These are phyloP conservation scores for Rhodotorula sp. DNA, from an alignment of 1,284 basidiomycete genomes.

Conservation along the genomic window DNA sequence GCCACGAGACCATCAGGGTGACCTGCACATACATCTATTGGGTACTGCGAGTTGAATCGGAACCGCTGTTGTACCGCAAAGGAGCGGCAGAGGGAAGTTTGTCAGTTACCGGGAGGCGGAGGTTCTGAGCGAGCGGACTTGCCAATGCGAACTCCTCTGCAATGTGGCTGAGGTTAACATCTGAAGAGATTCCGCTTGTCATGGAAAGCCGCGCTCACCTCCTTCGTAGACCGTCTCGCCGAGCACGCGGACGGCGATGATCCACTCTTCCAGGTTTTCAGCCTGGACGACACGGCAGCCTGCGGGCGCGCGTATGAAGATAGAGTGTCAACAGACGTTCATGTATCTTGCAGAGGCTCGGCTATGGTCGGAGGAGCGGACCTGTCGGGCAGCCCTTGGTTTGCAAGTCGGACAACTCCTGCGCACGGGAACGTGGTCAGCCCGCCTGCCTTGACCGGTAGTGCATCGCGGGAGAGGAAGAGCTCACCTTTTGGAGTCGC, in stretches of 20 bases:
- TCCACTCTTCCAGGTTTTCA: conserved; percentile 36
- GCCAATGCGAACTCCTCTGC: conserved; percentile 39
- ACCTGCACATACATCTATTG: conserved; percentile 25
- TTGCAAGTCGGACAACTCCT: conserved; percentile 37
- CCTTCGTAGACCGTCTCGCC: conserved; percentile 34
- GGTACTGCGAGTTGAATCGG: conserved; percentile 29
- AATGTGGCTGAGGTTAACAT: not conserved
- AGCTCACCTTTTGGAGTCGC: conserved; percentile 27
- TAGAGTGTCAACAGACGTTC: not conserved
- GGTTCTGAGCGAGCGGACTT: not conserved
- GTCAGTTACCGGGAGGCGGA: not conserved
- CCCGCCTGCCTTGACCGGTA: too few species aligned
- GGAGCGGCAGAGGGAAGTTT: too few species aligned
- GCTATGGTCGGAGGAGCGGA: not conserved
- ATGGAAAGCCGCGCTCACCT: conserved; percentile 12
- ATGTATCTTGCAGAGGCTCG: too few species aligned
- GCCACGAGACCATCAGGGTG: too few species aligned
- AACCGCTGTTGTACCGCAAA: conserved; percentile 19
- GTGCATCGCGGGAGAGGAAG: not conserved
- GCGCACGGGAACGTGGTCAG: not conserved
- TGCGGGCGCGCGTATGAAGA: not conserved
- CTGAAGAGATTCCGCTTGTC: not conserved
- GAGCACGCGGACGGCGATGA: conserved; percentile 20
- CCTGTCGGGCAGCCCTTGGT: conserved; percentile 30
- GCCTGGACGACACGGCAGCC: conserved; percentile 33